phyloP scores from a whole-genome alignment of 345 rosid species.

The Triadica sebifera region DNA sequence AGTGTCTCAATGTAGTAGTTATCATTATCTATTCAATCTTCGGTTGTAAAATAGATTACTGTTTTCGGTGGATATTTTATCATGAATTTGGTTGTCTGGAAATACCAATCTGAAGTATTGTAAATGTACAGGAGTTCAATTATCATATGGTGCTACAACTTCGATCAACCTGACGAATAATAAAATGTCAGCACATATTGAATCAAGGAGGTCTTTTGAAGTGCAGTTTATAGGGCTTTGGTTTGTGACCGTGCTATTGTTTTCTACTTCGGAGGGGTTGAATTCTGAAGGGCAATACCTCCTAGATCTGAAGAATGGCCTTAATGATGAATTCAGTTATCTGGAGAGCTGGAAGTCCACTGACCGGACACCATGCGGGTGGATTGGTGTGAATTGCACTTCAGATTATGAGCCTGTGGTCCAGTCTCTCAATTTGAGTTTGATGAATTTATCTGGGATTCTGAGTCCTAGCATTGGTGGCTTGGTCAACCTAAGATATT shows the following conservation, averaged over 20 bases:
- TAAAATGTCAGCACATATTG: constrained; percentile 25
- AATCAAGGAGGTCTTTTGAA: constrained; percentile 27
- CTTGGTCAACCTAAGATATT: constrained; percentile 26
- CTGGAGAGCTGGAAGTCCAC: constrained; percentile 57
- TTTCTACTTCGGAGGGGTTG: constrained; percentile 20
- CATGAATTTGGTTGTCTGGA: neutral
- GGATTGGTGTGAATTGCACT: constrained; percentile 58
- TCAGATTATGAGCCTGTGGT: constrained; percentile 40
- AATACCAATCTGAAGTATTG: constrained; percentile 15
- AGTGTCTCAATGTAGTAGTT: neutral
- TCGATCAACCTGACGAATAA: constrained; percentile 11
- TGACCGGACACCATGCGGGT: constrained; percentile 59
- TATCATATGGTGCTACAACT: constrained; percentile 12
- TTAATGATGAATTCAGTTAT: constrained; percentile 45
- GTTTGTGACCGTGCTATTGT: constrained; percentile 15
- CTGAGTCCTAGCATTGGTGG: constrained; percentile 55
- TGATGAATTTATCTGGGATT: constrained; percentile 60
- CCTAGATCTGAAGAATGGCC: constrained; percentile 49
- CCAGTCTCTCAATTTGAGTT: constrained; percentile 47
- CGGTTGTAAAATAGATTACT: neutral
- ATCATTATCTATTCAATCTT: neutral
- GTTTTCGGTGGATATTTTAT: neutral
- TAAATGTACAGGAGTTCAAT: constrained; percentile 22
- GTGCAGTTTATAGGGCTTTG: constrained; percentile 33
- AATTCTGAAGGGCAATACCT: too few relatives aligned